Base-by-base conservation (phyloP, 2,329 filamentous ascomycete species). In the Neonectria punicea region DNA sequence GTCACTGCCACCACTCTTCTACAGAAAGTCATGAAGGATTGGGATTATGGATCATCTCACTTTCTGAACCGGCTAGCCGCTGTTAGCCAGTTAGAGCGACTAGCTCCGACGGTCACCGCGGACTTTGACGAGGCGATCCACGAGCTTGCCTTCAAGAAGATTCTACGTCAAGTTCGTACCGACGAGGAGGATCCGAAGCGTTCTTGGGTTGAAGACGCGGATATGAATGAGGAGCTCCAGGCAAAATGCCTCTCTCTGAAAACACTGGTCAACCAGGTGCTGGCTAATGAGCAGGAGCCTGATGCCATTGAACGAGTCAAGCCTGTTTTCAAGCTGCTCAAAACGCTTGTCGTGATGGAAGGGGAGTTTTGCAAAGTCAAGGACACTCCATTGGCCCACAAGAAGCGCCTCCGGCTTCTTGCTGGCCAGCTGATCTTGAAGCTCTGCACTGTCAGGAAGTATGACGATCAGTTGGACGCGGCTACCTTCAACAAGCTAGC, bases 1-100 rank as follows among this genome's bases (percentile, higher is more conserved):
- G 91, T 97, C 82, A 92, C 93, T 65, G 93, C 93, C 8, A 94
- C 91, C 58, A 94, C 97, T 71, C 85, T 99, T 11, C 80, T 98
- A 8, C 87, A 91, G 60, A 92, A 91, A 76, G 91, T 91, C 64
- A 87, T 93, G 69, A 89, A 93, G 69, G 87, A 89, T 55, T 94
- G 92, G 84, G 84, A 86, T 3, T 94, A 93, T 69, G 92, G 89
- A 1, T 86, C 87, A 11, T 83, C 91, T 36, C 87, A 92, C 73
- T 97, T 94, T 77, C 85, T 98, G 57, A 91, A 87, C 75, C 94
- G 89, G 73, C 83, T 95, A 36, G 89, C 90, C 20, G 86, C 90
- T 11, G 84, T 94, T 58, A 88, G 89, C 70, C 92, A 95, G 75
- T 81, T 98, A 44, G 91, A 93, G 67, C 85, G 97, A 2, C 84